Conservation (phyloP, 805 yeast species). For the Starmerella riodocensis region DNA sequence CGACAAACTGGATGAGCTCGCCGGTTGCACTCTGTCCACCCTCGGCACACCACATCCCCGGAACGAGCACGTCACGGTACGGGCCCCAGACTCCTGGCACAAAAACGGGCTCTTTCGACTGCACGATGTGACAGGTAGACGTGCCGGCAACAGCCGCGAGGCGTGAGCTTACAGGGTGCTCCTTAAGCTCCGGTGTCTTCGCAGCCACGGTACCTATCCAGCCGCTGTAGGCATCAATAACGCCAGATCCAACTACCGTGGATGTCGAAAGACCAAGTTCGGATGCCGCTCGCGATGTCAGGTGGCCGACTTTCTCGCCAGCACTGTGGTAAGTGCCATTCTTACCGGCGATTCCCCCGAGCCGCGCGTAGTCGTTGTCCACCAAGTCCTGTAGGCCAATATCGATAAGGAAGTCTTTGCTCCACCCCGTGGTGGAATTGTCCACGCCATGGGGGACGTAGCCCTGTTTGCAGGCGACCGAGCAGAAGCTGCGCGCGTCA, state of each 20-base stretch:
- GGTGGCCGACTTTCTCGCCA: slow-evolving; percentile 75
- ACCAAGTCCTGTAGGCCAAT: slow-evolving; percentile 67
- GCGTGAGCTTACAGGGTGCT: slow-evolving; percentile 50
- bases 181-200: slow-evolving; percentile 37
- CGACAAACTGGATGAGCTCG: slow-evolving; percentile 75
- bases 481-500: slow-evolving; percentile 78
- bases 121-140: slow-evolving; percentile 87
- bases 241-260: slow-evolving; percentile 86
- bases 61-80: slow-evolving; percentile 82
- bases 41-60: slow-evolving; percentile 87
- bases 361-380: slow-evolving; percentile 57
- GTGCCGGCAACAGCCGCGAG: slow-evolving; percentile 98
- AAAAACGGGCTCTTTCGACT: slow-evolving; percentile 72
- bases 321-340: slow-evolving; percentile 70
- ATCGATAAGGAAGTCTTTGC: slow-evolving; percentile 52
- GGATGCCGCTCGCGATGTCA: slow-evolving; percentile 53
- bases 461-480: slow-evolving; percentile 92
- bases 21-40: slow-evolving; percentile 99
- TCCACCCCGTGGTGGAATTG: slow-evolving; percentile 80
- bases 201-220: slow-evolving; percentile 99
- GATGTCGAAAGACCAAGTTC: slow-evolving; percentile 70
- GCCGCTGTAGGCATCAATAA: slow-evolving; percentile 96
- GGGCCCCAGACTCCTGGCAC: slow-evolving; percentile 99
- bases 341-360: slow-evolving; percentile 72
- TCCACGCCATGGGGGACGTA: slow-evolving; percentile 87